Evolutionary conservation across 169 alveolate genomes (phyloP).

Genomic region (Hepatocystis sp.): DNA sequence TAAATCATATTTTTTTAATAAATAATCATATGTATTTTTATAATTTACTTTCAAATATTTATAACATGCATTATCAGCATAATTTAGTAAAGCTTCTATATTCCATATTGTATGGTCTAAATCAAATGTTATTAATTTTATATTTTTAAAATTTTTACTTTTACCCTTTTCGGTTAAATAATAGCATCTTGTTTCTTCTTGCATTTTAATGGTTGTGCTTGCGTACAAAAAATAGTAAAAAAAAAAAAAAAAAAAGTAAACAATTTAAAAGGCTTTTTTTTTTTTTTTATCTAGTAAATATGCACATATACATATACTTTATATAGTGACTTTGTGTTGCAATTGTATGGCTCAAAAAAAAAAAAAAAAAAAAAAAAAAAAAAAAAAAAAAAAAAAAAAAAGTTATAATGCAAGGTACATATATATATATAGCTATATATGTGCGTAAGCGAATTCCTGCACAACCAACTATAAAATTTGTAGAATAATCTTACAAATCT

Average conservation of each 20-base stretch:
- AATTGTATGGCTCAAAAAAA: neutral
- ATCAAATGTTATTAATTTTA: slow-evolving; percentile 51
- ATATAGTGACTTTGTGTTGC: neutral
- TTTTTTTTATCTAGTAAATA: neutral
- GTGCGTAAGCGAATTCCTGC: too few relatives aligned
- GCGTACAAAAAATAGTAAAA: too few relatives aligned
- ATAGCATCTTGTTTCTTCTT: slow-evolving; percentile 16
- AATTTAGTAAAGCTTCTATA: slow-evolving; percentile 38
- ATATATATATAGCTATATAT: too few relatives aligned
- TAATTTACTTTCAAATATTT: slow-evolving; percentile 48
- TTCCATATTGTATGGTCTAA: slow-evolving; percentile 73
- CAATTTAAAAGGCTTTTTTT: neutral
- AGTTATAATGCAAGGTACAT: too few relatives aligned
- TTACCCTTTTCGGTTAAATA: slow-evolving; percentile 46
- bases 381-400: too few relatives aligned
- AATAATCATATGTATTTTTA: slow-evolving; percentile 40
- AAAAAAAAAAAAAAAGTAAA: neutral
- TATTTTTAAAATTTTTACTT: slow-evolving; percentile 30
- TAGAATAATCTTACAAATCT: too few relatives aligned
- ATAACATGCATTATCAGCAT: slow-evolving; percentile 64
- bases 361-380: too few relatives aligned
- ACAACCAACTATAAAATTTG: too few relatives aligned
- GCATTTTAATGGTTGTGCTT: neutral
- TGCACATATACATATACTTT: too few relatives aligned
- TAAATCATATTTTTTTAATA: slow-evolving; percentile 21